Percentiles rank a stretch among this genome's conserved stretches.
phyloP scores from a whole-genome alignment of 257 asterid genomes.

The Echites panduratus region DNA sequence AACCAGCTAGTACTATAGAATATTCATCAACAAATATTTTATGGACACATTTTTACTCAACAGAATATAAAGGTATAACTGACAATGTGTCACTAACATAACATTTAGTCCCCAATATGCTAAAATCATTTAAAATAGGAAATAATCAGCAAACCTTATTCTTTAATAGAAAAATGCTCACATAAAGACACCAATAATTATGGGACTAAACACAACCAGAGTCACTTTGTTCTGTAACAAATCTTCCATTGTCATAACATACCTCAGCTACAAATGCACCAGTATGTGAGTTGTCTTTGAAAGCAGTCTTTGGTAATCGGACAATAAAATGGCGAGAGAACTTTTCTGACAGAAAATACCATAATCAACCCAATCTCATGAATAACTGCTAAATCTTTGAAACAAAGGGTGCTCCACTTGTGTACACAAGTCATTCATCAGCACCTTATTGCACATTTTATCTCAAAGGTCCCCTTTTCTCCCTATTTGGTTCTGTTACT shows the following conservation, averaged over 20 bases:
- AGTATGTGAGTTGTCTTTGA: constrained; percentile 84
- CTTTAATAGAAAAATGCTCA: background rate
- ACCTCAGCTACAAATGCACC: constrained; percentile 98
- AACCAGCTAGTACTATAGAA: background rate
- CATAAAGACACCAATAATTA: background rate
- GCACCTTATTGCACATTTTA: background rate
- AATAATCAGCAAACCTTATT: background rate
- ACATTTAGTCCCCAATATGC: background rate
- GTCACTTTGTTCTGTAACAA: background rate
- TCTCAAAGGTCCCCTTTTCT: background rate
- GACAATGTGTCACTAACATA: background rate
- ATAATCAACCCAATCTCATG: background rate
- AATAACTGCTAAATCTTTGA: background rate
- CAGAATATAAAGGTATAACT: background rate
- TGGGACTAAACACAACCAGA: background rate
- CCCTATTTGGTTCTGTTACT: background rate
- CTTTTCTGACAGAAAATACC: constrained; percentile 51
- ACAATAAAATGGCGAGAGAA: constrained; percentile 89
- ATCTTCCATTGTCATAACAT: constrained; percentile 18
- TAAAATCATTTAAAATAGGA: background rate
- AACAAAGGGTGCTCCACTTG: background rate
- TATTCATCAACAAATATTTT: background rate
- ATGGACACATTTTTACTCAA: background rate
- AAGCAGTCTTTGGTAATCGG: constrained; percentile 75
- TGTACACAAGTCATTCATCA: background rate